Percentiles rank a stretch among this genome's conserved stretches.
Evolutionary conservation across 1,284 basidiomycete species (phyloP).

Genomic region (Ustilago bromivora): DNA sequence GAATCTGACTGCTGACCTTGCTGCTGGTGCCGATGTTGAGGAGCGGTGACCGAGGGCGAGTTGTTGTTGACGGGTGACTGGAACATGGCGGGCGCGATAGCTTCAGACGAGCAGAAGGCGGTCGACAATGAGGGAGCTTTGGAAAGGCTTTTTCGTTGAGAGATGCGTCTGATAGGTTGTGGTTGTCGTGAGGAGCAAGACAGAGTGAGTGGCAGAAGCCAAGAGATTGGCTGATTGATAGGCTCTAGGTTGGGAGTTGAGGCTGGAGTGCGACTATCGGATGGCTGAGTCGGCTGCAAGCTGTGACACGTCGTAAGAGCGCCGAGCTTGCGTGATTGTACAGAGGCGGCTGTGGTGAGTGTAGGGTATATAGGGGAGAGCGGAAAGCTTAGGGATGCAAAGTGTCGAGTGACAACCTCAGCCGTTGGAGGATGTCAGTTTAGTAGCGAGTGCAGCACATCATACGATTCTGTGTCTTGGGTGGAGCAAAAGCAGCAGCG

Average conservation of each 20-base stretch:
- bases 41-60: constrained; percentile 18
- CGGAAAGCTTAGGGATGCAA: not conserved
- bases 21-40: constrained; percentile 29
- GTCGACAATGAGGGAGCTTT: not conserved
- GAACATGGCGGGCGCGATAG: constrained; percentile 12
- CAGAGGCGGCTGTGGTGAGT: not conserved
- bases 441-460: constrained; percentile 9
- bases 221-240: not conserved
- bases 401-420: not conserved
- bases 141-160: not conserved
- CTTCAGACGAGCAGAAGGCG: no score
- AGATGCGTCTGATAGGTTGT: not conserved
- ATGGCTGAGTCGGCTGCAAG: not conserved
- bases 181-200: not conserved
- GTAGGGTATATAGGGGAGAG: not conserved
- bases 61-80: constrained; percentile 8
- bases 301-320: not conserved
- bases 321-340: not conserved
- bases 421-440: not conserved
- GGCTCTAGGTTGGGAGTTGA: not conserved
- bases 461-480: constrained; percentile 35
- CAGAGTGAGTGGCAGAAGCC: not conserved
- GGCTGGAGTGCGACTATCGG: not conserved
- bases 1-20: constrained; percentile 16
- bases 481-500: constrained; percentile 8